Percentiles rank a stretch among this genome's conserved stretches.
Evolutionary conservation across 2,329 filamentous ascomycete genomes (phyloP).

Genomic region (Didymella glomerata): DNA sequence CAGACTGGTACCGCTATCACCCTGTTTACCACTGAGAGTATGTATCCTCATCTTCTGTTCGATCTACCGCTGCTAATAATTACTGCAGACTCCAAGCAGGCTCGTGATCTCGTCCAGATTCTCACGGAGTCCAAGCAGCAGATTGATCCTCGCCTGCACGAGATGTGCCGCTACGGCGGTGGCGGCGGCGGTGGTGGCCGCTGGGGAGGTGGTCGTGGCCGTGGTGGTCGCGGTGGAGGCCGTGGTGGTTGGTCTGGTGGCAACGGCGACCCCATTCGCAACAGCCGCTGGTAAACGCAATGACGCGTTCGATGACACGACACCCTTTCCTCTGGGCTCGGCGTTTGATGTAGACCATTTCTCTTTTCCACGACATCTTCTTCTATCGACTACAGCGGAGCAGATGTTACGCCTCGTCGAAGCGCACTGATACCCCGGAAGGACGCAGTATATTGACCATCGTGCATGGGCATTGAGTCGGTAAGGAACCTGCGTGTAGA

Average conservation of each 20-base stretch:
- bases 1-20: conserved; percentile 96
- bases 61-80: conserved; percentile 41
- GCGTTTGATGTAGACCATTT: conserved; percentile 41
- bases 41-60: conserved; percentile 57
- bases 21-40: conserved; percentile 99
- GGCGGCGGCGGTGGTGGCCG: conserved; percentile 77
- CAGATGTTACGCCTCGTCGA: conserved; percentile 33
- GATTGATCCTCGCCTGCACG: conserved; percentile 91
- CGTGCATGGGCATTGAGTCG: conserved; percentile 23
- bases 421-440: conserved; percentile 45
- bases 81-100: conserved; percentile 64
- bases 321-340: conserved; percentile 25
- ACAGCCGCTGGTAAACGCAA: conserved; percentile 52
- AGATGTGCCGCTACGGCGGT: conserved; percentile 94
- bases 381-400: conserved; percentile 29
- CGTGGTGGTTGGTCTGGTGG: conserved; percentile 55
- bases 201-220: conserved; percentile 73
- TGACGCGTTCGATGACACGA: conserved; percentile 10
- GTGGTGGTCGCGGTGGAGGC: conserved; percentile 61
- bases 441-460: conserved; percentile 31
- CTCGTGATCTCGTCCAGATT: conserved; percentile 92
- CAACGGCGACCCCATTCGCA: conserved; percentile 52
- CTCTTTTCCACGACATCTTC: conserved; percentile 27
- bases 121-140: conserved; percentile 97
- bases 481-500: conserved; percentile 33